Conservation (phyloP, 768 basidiomycete genomes). For the Gyrodon lividus region DNA sequence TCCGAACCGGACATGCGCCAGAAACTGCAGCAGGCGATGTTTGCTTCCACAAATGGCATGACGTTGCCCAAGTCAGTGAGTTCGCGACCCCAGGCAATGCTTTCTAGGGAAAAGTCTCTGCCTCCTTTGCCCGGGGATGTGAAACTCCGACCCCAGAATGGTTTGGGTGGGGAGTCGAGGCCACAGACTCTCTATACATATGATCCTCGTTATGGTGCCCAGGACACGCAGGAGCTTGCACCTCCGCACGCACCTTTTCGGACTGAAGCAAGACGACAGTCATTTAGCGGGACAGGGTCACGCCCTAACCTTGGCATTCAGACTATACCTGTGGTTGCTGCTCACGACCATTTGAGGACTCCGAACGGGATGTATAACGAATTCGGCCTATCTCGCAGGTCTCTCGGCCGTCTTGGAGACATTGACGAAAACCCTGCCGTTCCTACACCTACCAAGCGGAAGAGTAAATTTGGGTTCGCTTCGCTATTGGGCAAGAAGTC, state of each 20-base stretch:
- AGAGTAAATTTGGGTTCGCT: constrained; percentile 70
- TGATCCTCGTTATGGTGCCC: constrained; percentile 52
- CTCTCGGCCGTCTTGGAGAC: constrained; percentile 42
- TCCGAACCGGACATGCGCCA: constrained; percentile 66
- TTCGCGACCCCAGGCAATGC: constrained; percentile 13
- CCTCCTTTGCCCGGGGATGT: constrained; percentile 71
- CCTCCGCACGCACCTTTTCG: constrained; percentile 69
- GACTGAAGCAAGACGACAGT: constrained; percentile 65
- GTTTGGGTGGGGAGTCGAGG: constrained; percentile 41
- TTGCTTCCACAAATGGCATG: constrained; percentile 33
- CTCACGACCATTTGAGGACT: constrained; percentile 33
- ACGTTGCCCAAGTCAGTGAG: constrained; percentile 24
- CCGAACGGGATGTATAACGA: constrained; percentile 59
- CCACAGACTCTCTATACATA: constrained; percentile 67
- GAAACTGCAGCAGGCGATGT: constrained; percentile 38
- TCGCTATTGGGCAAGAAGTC: constrained; percentile 62
- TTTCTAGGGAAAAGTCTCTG: constrained; percentile 68
- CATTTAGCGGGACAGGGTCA: constrained; percentile 66
- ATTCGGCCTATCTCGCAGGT: constrained; percentile 67
- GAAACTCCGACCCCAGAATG: constrained; percentile 38
- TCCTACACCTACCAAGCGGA: constrained; percentile 54
- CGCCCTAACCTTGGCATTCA: constrained; percentile 53
- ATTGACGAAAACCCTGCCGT: constrained; percentile 29
- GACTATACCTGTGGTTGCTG: constrained; percentile 44
- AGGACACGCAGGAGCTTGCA: constrained; percentile 46